Percentiles rank a stretch among this genome's conserved stretches.
phyloP scores from a whole-genome alignment of 768 basidiomycete genomes.

The Amanita jacksonii region DNA sequence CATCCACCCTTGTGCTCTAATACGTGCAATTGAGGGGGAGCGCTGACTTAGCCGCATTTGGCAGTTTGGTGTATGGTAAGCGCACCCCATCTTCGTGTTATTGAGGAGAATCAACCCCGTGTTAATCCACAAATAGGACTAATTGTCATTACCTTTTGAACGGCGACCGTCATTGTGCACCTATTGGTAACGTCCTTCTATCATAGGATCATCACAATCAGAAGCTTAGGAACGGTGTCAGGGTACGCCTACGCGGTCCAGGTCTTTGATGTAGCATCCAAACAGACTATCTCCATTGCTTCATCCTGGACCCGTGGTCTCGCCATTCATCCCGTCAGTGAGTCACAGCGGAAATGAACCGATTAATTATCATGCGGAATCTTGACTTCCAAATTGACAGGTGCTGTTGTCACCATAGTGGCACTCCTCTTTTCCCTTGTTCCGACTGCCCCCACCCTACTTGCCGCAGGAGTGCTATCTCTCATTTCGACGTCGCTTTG shows the following conservation, averaged over 20 bases:
- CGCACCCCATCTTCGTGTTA: not conserved
- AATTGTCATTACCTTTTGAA: slow-evolving; percentile 43
- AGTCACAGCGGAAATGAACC: slow-evolving; percentile 16
- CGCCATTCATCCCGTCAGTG: slow-evolving; percentile 68
- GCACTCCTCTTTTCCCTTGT: slow-evolving; percentile 58
- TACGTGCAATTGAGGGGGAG: slow-evolving; percentile 1
- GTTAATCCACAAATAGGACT: slow-evolving; percentile 34
- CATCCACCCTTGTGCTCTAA: not conserved
- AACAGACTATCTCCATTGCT: slow-evolving; percentile 32
- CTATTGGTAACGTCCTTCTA: slow-evolving; percentile 28
- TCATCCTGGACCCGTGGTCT: slow-evolving; percentile 66
- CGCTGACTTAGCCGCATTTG: slow-evolving; percentile 2
- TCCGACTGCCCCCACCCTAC: slow-evolving; percentile 43
- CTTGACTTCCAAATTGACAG: slow-evolving; percentile 17
- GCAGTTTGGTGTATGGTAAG: slow-evolving; percentile 68
- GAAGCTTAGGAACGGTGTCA: slow-evolving; percentile 13
- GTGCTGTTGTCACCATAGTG: slow-evolving; percentile 47
- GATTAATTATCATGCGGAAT: not conserved
- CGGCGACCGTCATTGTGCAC: slow-evolving; percentile 38
- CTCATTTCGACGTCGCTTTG: slow-evolving; percentile 64
- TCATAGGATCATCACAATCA: not conserved
- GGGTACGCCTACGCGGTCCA: slow-evolving; percentile 49
- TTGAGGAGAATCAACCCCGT: not conserved
- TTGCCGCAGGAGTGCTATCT: slow-evolving; percentile 55
- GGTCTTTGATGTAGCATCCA: slow-evolving; percentile 24